Evolutionary conservation across 129 eudicot species (phyloP).

Genomic region (Chrysanthemum seticuspe): DNA sequence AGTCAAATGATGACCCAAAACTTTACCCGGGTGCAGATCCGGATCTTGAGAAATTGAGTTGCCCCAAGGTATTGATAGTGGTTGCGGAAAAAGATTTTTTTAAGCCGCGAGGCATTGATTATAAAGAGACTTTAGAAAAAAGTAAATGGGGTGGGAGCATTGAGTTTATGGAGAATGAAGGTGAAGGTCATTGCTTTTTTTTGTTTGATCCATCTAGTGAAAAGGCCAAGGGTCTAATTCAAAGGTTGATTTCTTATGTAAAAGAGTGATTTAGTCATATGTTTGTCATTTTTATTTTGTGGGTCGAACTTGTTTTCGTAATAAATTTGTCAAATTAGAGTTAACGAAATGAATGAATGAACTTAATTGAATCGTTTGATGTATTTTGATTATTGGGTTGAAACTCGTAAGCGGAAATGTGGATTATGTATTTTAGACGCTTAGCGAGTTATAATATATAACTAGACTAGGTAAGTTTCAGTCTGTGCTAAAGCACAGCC

Average conservation of each 20-base stretch:
- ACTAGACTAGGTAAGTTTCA: too few species aligned
- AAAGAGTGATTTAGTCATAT: not conserved
- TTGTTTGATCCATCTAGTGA: conserved; percentile 29
- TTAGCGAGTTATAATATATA: too few species aligned
- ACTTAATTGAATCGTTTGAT: too few species aligned
- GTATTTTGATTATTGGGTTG: too few species aligned
- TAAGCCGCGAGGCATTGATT: conserved; percentile 31
- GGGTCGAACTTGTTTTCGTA: too few species aligned
- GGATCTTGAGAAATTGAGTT: conserved; percentile 32
- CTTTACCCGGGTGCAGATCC: conserved; percentile 42
- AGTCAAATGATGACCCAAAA: conserved; percentile 38
- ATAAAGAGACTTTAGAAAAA: conserved; percentile 28
- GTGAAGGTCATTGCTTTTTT: conserved; percentile 42
- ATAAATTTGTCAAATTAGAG: too few species aligned
- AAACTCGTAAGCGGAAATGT: too few species aligned
- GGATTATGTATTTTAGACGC: too few species aligned
- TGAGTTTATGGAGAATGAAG: conserved; percentile 45
- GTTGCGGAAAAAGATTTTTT: conserved; percentile 33
- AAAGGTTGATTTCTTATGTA: conserved; percentile 25
- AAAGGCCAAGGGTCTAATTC: conserved; percentile 25
- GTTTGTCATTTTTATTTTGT: too few species aligned
- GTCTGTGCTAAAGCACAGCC: too few species aligned
- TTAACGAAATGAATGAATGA: too few species aligned
- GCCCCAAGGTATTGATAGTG: conserved; percentile 29
- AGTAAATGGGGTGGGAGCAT: conserved; percentile 39